Evolutionary conservation across 2,329 filamentous ascomycete species (phyloP), one percentile per base, ranked within the genome.

Genomic region (Fusarium sp.): DNA sequence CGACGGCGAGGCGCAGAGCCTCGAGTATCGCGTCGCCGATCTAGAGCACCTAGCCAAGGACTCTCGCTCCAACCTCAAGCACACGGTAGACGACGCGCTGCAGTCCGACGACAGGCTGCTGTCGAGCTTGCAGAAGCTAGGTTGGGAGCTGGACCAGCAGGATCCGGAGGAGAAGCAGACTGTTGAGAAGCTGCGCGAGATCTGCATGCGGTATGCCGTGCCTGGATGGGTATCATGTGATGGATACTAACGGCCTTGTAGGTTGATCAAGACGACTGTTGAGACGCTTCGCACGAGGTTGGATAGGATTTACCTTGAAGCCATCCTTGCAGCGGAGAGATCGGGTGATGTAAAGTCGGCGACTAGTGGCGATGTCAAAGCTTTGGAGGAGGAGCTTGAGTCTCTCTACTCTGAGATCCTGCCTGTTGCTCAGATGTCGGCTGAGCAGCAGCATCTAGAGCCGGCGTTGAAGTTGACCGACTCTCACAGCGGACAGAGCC

Each of bases 401-500:
- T 93, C 91, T 6, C 84, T 94, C 4, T 92, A 93, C 75, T 85
- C 91, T 0, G 93, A 94, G 78, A 91, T 94, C 45, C 83, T 92
- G 0, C 90, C 92, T 0, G 90, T 94, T 2, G 89, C 92, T 8
- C 90, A 93, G 71, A 94, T 94, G 90, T 90, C 92, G 0, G 87
- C 92, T 1, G 91, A 94, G 73, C 89, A 92, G 75, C 90, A 93
- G 78, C 88, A 92, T 74, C 85, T 92, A 6, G 88, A 90, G 68
- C 92, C 92, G 0, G 89, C 92, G 1, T 82, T 90, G 7, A 82
- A 83, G 65, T 82, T 84, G 0, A 79, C 88, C 6, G 81, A 86
- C 8, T 80, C 83, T 3, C 85, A 82, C 65, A 86, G 84, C 59
- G 84, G 85, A 1, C 83, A 86, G 41, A 85, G 82, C 25, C 73